These are phyloP conservation scores for Aschersonia sp. DNA, from an alignment of 2,329 filamentous ascomycete genomes.

Conservation along the genomic window DNA sequence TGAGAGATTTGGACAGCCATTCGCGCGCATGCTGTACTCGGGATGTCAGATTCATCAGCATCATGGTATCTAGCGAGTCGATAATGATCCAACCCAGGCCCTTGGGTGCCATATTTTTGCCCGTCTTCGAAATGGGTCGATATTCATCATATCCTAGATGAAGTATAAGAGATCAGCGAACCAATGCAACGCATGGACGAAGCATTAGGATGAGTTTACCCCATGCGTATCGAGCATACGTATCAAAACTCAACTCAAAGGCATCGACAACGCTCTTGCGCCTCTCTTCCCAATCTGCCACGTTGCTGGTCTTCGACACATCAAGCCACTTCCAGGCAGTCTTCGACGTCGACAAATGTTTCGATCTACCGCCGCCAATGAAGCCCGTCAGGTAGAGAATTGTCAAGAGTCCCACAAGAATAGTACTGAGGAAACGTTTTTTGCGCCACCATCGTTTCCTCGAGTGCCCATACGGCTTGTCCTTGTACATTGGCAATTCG, in stretches of 20 bases:
- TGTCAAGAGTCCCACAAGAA: constrained; percentile 38
- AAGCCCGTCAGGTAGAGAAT: constrained; percentile 58
- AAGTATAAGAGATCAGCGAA: constrained; percentile 10
- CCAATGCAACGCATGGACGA: neutral
- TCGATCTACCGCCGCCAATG: constrained; percentile 24
- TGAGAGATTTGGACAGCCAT: constrained; percentile 71
- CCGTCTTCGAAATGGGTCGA: constrained; percentile 65
- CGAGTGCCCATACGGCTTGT: constrained; percentile 76
- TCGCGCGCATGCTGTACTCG: constrained; percentile 72
- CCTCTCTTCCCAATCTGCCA: constrained; percentile 61
- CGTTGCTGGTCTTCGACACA: constrained; percentile 28
- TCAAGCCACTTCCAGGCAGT: constrained; percentile 40
- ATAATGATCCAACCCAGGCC: constrained; percentile 98
- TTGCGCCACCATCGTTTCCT: constrained; percentile 45
- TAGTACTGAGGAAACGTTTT: constrained; percentile 41
- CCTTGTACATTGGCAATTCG: constrained; percentile 87
- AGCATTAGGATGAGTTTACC: constrained; percentile 37
- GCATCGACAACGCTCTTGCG: constrained; percentile 75
- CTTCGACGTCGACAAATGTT: constrained; percentile 19
- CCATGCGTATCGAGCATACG: constrained; percentile 88
- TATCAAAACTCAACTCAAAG: constrained; percentile 83
- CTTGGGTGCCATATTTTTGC: constrained; percentile 70
- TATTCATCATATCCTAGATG: constrained; percentile 68
- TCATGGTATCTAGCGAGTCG: constrained; percentile 89
- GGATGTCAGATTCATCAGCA: constrained; percentile 92